phyloP scores from a whole-genome alignment of 257 asterid species.

The Echites panduratus region DNA sequence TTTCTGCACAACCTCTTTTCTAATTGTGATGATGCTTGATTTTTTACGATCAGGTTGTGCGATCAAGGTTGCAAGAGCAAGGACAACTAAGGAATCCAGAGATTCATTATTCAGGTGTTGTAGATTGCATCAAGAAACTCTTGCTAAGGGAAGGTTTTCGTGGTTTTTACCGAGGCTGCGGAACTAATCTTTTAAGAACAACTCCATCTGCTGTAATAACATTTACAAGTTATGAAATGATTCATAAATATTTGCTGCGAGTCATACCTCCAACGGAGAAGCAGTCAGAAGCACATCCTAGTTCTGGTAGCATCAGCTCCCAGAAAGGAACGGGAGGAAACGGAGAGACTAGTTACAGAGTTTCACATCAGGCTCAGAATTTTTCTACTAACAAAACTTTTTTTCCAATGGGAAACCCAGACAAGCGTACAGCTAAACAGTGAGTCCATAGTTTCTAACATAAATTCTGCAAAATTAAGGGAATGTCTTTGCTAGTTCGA shows the following conservation, averaged over 20 bases:
- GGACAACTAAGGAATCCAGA: conserved; percentile 54
- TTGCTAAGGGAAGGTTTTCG: conserved; percentile 55
- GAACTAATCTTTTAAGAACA: conserved; percentile 85
- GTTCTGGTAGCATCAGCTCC: conserved; percentile 30
- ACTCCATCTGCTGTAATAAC: conserved; percentile 94
- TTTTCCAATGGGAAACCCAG: conserved; percentile 38
- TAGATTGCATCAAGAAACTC: conserved; percentile 71
- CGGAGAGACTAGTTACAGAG: conserved; percentile 20
- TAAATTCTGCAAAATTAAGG: conserved; percentile 6
- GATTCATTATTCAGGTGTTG: conserved; percentile 55
- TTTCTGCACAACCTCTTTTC: background rate
- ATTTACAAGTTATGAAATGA: conserved; percentile 86
- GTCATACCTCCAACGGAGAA: conserved; percentile 43
- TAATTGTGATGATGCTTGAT: background rate
- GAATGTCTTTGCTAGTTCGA: conserved; percentile 5
- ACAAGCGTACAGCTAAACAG: conserved; percentile 38
- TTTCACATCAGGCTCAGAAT: conserved; percentile 34
- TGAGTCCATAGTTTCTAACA: conserved; percentile 26
- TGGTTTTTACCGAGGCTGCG: conserved; percentile 97
- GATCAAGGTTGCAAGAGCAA: conserved; percentile 96
- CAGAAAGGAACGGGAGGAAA: conserved; percentile 27
- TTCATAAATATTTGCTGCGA: conserved; percentile 53
- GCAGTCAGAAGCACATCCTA: conserved; percentile 27
- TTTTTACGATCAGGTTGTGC: conserved; percentile 55
- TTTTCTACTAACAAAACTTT: conserved; percentile 40